These are phyloP conservation scores for Prototheca cutis DNA, from an alignment of 163 green algal genomes.

Conservation along the genomic window DNA sequence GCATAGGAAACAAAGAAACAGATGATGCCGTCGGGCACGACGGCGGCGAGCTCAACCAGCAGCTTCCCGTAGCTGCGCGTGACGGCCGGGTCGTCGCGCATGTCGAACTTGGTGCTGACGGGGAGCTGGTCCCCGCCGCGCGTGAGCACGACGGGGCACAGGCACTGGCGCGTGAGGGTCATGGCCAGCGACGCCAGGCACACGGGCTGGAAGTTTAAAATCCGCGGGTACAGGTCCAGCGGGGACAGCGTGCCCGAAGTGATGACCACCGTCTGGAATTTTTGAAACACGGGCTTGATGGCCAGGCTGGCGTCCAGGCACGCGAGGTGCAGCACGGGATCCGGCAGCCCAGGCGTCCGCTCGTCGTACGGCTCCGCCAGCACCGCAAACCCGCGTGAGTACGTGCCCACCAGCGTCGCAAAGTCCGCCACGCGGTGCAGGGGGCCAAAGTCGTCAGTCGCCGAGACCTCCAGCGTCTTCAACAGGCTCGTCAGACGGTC, in stretches of 20 bases:
- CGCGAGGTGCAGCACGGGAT: constrained; percentile 90
- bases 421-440: constrained; percentile 88
- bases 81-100: constrained; percentile 69
- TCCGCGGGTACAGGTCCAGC: constrained; percentile 91
- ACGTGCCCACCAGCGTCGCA: constrained; percentile 86
- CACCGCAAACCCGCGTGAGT: constrained; percentile 69
- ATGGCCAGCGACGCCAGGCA: constrained; percentile 76
- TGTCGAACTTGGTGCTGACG: constrained; percentile 85
- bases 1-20: constrained; percentile 95
- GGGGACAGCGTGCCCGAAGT: constrained; percentile 91
- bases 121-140: constrained; percentile 80
- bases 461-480: constrained; percentile 91
- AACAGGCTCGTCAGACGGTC: constrained; percentile 84
- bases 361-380: constrained; percentile 97
- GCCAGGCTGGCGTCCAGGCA: constrained; percentile 94
- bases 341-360: constrained; percentile 77
- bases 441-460: constrained; percentile 85
- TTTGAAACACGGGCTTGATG: constrained; percentile 88
- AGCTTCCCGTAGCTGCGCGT: constrained; percentile 87
- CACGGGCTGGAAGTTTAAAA: constrained; percentile 94
- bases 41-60: constrained; percentile 77
- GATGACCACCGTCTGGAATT: constrained; percentile 92
- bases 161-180: constrained; percentile 90
- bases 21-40: constrained; percentile 90
- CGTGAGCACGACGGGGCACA: constrained; percentile 92